A percentile compares a stretch with the other conserved stretches of the same genome.
phyloP scores from a whole-genome alignment of 306 rosid species.

The Gastrolobium villosum region DNA sequence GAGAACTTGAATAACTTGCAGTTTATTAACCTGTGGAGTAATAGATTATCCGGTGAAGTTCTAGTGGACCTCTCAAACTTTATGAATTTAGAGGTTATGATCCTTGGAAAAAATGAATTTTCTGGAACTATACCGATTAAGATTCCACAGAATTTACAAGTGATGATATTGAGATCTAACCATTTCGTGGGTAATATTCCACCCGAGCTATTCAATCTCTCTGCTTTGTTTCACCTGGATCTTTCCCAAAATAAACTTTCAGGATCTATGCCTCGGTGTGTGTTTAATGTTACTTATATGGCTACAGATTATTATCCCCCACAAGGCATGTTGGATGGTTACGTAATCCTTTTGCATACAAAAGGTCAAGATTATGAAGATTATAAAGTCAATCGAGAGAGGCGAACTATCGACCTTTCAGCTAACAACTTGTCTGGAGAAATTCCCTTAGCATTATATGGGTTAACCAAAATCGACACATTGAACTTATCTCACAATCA shows the following conservation, averaged over 20 bases:
- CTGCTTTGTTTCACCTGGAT: no score
- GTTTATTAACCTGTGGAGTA: background rate
- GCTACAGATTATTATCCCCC: no score
- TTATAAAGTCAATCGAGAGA: background rate
- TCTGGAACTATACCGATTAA: no score
- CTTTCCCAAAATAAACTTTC: background rate
- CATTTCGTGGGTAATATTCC: background rate
- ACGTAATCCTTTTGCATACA: background rate
- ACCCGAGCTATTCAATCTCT: background rate
- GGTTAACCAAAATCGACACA: background rate
- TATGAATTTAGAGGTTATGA: background rate
- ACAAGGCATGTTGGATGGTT: no score
- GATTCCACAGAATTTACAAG: background rate
- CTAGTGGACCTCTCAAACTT: background rate
- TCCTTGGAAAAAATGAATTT: no score
- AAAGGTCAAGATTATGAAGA: background rate
- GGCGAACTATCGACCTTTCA: background rate
- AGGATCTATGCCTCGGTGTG: background rate
- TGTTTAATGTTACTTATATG: no score
- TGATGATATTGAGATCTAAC: background rate
- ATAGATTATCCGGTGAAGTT: background rate
- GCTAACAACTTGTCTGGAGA: no score
- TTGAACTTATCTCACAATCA: background rate
- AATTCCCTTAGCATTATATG: background rate
- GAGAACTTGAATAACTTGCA: background rate